These are phyloP conservation scores for Bolboschoenoplectus hybrid DNA, from an alignment of 202 grass and related monocot genomes.

Conservation along the genomic window DNA sequence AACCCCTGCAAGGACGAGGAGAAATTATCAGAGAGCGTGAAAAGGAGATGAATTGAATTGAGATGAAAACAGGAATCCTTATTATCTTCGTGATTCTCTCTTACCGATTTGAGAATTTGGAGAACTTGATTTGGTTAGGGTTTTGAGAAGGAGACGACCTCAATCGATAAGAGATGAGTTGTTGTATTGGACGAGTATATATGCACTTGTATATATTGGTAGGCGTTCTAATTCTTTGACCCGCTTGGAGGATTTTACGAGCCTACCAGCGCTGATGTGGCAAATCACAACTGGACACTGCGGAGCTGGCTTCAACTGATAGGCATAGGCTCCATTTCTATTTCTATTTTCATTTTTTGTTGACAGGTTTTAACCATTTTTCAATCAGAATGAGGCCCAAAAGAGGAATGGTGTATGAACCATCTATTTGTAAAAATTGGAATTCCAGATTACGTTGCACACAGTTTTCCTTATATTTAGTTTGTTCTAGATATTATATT, in stretches of 20 bases:
- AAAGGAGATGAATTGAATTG: background rate
- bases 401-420: too few relatives aligned
- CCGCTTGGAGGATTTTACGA: background rate
- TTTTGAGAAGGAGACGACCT: background rate
- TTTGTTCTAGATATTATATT: too few relatives aligned
- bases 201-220: background rate
- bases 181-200: background rate
- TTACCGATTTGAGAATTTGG: conserved; percentile 30
- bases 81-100: conserved; percentile 35
- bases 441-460: too few relatives aligned
- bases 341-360: background rate
- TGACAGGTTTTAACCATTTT: too few relatives aligned
- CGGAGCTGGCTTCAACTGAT: background rate
- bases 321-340: background rate
- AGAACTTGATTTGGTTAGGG: conserved; percentile 12
- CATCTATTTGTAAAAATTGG: too few relatives aligned
- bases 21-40: conserved; percentile 9
- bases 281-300: background rate
- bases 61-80: background rate
- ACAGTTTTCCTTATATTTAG: too few relatives aligned
- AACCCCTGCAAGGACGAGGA: background rate
- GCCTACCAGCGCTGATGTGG: background rate
- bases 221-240: background rate
- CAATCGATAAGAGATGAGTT: conserved; percentile 19
- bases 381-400: too few relatives aligned